Evolutionary conservation across 1,284 basidiomycete genomes (phyloP).

Genomic region (Irpex sp.): DNA sequence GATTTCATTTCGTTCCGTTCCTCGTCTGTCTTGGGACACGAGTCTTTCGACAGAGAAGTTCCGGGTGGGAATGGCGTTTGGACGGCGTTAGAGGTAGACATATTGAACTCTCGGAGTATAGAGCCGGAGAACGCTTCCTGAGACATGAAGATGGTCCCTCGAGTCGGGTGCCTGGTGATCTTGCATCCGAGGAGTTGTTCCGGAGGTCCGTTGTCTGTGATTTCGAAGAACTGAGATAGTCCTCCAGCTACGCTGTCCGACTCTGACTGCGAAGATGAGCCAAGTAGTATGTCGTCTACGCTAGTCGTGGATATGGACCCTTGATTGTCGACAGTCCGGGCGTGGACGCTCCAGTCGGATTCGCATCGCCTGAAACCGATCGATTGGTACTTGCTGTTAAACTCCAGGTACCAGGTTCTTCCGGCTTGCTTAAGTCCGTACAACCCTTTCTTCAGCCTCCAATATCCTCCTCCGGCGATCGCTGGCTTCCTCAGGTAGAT

Average conservation of each 20-base stretch:
- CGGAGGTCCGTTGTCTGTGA: background rate
- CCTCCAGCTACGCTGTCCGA: background rate
- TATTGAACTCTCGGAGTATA: background rate
- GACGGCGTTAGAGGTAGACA: background rate
- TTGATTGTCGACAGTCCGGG: background rate
- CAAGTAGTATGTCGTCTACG: too few relatives aligned
- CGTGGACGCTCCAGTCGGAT: background rate
- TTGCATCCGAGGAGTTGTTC: background rate
- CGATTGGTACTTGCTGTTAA: background rate
- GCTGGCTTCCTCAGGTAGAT: too few relatives aligned
- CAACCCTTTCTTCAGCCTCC: too few relatives aligned
- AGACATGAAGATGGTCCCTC: background rate
- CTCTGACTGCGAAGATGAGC: background rate
- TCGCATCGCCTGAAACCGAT: background rate
- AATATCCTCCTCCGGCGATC: too few relatives aligned
- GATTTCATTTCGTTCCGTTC: background rate
- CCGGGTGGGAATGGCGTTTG: background rate
- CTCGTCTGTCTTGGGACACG: background rate
- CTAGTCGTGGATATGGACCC: background rate
- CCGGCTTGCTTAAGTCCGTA: too few relatives aligned
- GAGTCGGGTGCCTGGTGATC: background rate
- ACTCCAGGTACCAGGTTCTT: too few relatives aligned
- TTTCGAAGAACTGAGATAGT: background rate
- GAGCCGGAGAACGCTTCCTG: background rate
- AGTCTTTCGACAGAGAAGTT: background rate